Conservation (phyloP, 345 rosid genomes). For the Adansonia digitata region DNA sequence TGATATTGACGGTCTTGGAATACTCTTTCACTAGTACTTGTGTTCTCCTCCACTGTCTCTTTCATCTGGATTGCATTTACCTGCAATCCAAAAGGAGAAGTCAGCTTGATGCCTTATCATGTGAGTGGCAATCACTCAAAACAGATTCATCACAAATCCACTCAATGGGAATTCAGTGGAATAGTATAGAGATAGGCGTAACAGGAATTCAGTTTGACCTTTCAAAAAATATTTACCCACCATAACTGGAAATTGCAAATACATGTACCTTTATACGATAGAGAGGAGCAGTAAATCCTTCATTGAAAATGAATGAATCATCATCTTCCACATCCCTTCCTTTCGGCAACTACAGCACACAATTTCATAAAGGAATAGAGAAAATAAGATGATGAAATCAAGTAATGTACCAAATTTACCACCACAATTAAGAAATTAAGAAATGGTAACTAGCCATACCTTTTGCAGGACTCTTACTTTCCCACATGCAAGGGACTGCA, state of each 20-base stretch:
- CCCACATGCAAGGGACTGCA: constrained; percentile 99
- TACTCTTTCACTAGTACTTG: constrained; percentile 95
- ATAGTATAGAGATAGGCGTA: background rate
- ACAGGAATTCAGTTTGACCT: background rate
- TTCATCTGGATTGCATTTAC: constrained; percentile 99
- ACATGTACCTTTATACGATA: constrained; percentile 75
- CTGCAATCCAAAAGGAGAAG: constrained; percentile 36
- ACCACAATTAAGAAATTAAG: background rate
- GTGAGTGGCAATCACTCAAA: background rate
- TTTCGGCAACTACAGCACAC: constrained; percentile 58
- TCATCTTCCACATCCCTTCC: constrained; percentile 92
- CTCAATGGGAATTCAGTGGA: background rate
- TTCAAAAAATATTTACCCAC: background rate
- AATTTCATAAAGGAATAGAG: background rate
- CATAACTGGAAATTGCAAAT: background rate
- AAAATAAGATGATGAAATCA: background rate
- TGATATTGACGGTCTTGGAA: constrained; percentile 98
- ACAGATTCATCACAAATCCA: background rate
- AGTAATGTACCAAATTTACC: background rate
- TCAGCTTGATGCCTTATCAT: background rate
- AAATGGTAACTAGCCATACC: constrained; percentile 29
- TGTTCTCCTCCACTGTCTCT: constrained; percentile 98
- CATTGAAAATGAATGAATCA: constrained; percentile 84
- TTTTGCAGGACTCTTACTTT: constrained; percentile 90
- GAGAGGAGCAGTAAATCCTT: constrained; percentile 67